Evolutionary conservation across 805 yeast genomes (phyloP).

Genomic region (Suhomyces vadensis): DNA sequence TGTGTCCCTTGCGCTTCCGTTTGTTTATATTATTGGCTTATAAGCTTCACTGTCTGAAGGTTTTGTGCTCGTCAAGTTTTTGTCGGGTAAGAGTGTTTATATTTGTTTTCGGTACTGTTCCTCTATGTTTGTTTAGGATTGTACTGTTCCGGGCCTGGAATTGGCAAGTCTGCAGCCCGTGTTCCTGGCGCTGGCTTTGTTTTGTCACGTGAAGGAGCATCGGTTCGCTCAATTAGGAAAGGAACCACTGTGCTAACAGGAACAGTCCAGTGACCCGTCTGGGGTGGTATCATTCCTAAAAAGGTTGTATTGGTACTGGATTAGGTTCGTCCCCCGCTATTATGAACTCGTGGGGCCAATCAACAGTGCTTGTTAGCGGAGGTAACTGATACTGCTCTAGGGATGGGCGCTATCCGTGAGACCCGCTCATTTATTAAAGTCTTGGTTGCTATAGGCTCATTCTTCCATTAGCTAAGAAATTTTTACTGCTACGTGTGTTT

Average conservation of each 20-base stretch:
- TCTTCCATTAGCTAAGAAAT: too few species aligned
- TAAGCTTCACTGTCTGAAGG: too few species aligned
- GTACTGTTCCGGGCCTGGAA: background rate
- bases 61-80: too few species aligned
- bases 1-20: background rate
- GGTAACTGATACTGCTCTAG: too few species aligned
- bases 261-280: background rate
- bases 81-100: background rate
- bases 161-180: background rate
- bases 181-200: background rate
- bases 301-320: too few species aligned
- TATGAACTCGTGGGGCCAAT: too few species aligned
- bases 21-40: background rate
- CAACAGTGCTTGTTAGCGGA: too few species aligned
- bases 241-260: constrained; percentile 1
- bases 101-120: background rate
- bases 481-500: too few species aligned
- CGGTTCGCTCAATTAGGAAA: background rate
- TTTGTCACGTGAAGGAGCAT: background rate
- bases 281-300: background rate
- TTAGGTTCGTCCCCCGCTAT: too few species aligned
- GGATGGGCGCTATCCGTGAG: too few species aligned
- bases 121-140: background rate
- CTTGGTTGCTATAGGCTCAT: too few species aligned
- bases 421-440: too few species aligned